Conservation (phyloP, 208 protist genomes). For the Crithidia fasciculata region DNA sequence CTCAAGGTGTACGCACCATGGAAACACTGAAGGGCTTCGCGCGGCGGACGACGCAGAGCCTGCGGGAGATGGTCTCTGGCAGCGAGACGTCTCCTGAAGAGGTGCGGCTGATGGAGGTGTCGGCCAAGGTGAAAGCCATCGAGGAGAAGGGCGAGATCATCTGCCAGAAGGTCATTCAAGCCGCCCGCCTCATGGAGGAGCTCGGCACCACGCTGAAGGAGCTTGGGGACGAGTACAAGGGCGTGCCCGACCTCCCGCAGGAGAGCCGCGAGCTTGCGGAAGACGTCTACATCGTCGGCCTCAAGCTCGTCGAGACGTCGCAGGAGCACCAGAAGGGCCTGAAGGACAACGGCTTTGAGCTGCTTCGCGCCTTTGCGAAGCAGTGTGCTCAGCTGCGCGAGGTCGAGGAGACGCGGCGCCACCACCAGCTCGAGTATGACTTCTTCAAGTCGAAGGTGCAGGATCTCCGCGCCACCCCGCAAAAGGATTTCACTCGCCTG, state of each 20-base stretch:
- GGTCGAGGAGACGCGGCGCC: constrained; percentile 55
- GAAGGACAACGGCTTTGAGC: constrained; percentile 63
- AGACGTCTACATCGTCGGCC: constrained; percentile 57
- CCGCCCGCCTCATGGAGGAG: constrained; percentile 73
- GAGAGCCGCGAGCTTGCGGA: constrained; percentile 61
- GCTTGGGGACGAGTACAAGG: constrained; percentile 74
- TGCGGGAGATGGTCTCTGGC: constrained; percentile 66
- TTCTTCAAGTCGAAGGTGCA: constrained; percentile 83
- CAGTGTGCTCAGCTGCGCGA: constrained; percentile 54
- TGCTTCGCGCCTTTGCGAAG: constrained; percentile 56
- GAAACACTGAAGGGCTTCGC: constrained; percentile 76
- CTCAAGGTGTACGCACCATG: constrained; percentile 29
- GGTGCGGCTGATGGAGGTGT: constrained; percentile 41
- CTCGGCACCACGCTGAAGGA: constrained; percentile 65
- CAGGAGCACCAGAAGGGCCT: constrained; percentile 67
- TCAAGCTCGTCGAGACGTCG: constrained; percentile 51
- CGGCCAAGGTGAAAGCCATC: constrained; percentile 52
- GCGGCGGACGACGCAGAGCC: constrained; percentile 78
- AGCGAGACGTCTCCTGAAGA: constrained; percentile 48
- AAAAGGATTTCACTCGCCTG: constrained; percentile 71
- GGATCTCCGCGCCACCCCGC: constrained; percentile 47
- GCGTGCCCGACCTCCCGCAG: constrained; percentile 57
- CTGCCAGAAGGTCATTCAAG: constrained; percentile 59
- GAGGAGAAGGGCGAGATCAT: constrained; percentile 50
- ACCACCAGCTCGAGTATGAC: constrained; percentile 77